Evolutionary conservation across 768 basidiomycete species (phyloP).

Genomic region (Kwoniella mangroviensis): DNA sequence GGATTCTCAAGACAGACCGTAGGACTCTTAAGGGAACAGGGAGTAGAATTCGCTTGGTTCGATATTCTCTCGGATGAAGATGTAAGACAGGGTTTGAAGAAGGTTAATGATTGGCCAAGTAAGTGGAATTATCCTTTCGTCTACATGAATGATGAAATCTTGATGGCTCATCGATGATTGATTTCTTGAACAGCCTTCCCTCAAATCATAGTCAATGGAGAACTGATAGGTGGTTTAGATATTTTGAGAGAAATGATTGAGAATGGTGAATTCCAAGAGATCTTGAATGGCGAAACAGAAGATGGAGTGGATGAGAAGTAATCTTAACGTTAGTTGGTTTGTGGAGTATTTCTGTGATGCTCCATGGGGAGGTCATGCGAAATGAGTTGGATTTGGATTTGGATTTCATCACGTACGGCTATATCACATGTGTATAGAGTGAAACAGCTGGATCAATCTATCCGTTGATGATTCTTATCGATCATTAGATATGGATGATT

Average conservation of each 20-base stretch:
- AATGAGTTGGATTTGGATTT: too few species aligned
- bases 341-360: not conserved
- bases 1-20: constrained; percentile 83
- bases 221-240: constrained; percentile 93
- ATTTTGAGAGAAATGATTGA: constrained; percentile 86
- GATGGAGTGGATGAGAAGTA: constrained; percentile 31
- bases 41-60: constrained; percentile 73
- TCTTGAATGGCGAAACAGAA: constrained; percentile 26
- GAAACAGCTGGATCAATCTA: too few species aligned
- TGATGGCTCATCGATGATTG: too few species aligned
- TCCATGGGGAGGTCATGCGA: too few species aligned
- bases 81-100: constrained; percentile 75
- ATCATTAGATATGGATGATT: not conserved
- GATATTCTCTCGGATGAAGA: constrained; percentile 82
- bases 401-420: too few species aligned
- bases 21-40: constrained; percentile 67
- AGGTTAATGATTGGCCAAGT: constrained; percentile 85
- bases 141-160: not conserved
- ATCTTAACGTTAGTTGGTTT: not conserved
- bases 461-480: too few species aligned
- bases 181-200: constrained; percentile 34
- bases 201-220: constrained; percentile 66
- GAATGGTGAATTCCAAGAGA: constrained; percentile 73
- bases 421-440: too few species aligned
- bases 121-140: constrained; percentile 15